phyloP scores from a whole-genome alignment of 208 protist species.

The Cochliopodium minus region DNA sequence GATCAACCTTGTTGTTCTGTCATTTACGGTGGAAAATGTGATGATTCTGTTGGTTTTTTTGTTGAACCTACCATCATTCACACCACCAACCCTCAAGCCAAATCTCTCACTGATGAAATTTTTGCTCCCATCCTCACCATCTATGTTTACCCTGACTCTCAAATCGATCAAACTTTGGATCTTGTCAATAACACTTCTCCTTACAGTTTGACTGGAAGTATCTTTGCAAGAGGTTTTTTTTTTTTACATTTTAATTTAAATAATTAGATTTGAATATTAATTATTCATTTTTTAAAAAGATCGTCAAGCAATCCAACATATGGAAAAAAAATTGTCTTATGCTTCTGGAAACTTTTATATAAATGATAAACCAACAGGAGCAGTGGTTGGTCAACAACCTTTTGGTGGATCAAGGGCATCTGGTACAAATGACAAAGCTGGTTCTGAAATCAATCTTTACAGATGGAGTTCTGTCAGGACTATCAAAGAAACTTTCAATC shows the following conservation, averaged over 20 bases:
- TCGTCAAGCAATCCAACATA: constrained; percentile 42
- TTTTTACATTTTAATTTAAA: too few species aligned
- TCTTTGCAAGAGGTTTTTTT: constrained; percentile 67
- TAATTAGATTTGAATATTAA: too few species aligned
- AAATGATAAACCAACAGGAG: constrained; percentile 90
- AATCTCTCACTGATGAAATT: constrained; percentile 80
- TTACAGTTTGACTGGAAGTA: constrained; percentile 74
- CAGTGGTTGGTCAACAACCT: constrained; percentile 91
- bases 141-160: constrained; percentile 76
- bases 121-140: constrained; percentile 87
- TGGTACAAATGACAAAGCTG: constrained; percentile 91
- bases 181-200: constrained; percentile 57
- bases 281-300: too few species aligned
- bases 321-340: constrained; percentile 41
- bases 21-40: constrained; percentile 46
- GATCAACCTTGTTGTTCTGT: constrained; percentile 40
- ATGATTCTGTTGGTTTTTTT: constrained; percentile 66
- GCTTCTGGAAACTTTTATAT: constrained; percentile 89
- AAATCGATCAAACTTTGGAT: constrained; percentile 51
- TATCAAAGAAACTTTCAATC: constrained; percentile 92
- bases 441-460: constrained; percentile 56
- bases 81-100: constrained; percentile 55
- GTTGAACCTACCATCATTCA: constrained; percentile 81
- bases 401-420: constrained; percentile 71
- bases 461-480: constrained; percentile 50